Evolutionary conservation across 2,329 filamentous ascomycete genomes (phyloP), one percentile per base, ranked within the genome.

Genomic region (Cordyceps tenuipes): DNA sequence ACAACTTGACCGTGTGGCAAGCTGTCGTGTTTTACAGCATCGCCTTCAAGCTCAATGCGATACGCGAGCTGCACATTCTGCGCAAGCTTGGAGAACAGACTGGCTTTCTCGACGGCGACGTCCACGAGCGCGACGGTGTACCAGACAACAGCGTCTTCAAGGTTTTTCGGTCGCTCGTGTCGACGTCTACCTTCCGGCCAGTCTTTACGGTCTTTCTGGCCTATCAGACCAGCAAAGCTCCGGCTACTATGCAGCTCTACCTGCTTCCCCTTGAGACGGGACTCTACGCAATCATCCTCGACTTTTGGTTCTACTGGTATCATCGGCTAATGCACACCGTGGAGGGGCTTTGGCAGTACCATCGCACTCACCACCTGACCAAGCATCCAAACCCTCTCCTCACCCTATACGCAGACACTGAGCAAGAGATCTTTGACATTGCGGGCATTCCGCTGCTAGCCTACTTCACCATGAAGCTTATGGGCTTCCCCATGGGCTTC

Each of bases 311-410:
- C 21, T 56, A 56, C 17, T 56, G 53, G 53, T 56, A 56, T 19
- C 74, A 76, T 64, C 71, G 75, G 2, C 43, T 69, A 19, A 76
- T 76, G 72, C 75, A 77, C 63, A 73, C 75, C 39, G 59, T 72
- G 19, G 65, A 66, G 23, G 62, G 58, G 0, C 69, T 77, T 7
- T 77, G 75, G 75, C 59, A 60, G 29, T 68, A 63, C 61, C 76
- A 78, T 66, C 72, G 75, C 54, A 77, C 74, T 0, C 76, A 78
- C 58, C 76, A 77, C 63, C 66, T 77, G 9, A 76, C 75, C 47
- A 77, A 77, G 62, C 75, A 77, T 57, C 75, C 75, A 5, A 75
- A 63, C 29, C 57, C 75, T 2, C 69, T 77, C 0, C 66, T 77
- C 1, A 71, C 73, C 0, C 67, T 73, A 3, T 77, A 77, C 64